Conservation (phyloP, 257 asterid genomes). For the Thymus quinquecostatus region DNA sequence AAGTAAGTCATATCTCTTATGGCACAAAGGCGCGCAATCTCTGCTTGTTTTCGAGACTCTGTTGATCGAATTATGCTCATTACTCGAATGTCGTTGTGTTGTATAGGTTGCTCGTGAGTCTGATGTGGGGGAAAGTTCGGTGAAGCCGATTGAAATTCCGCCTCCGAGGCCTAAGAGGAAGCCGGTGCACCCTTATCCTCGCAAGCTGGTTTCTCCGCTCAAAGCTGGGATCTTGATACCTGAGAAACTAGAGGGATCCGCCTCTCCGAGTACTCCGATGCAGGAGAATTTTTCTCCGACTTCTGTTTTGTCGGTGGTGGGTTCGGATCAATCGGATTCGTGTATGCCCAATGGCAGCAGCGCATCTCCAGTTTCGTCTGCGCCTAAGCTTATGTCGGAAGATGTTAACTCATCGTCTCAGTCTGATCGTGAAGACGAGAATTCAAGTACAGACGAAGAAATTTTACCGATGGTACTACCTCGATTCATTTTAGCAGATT, state of each 20-base stretch:
- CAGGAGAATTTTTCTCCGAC: slow-evolving; percentile 75
- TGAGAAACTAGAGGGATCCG: slow-evolving; percentile 39
- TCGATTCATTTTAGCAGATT: slow-evolving; percentile 10
- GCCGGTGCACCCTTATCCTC: slow-evolving; percentile 96
- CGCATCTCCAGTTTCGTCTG: slow-evolving; percentile 54
- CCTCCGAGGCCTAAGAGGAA: slow-evolving; percentile 98
- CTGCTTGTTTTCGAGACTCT: background rate
- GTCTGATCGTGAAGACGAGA: slow-evolving; percentile 43
- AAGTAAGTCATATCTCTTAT: slow-evolving; percentile 55
- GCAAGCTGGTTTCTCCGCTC: slow-evolving; percentile 54
- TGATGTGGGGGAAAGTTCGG: slow-evolving; percentile 47
- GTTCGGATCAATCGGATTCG: slow-evolving; percentile 64
- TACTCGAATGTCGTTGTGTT: slow-evolving; percentile 5
- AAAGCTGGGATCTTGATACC: slow-evolving; percentile 41
- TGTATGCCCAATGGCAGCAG: slow-evolving; percentile 44
- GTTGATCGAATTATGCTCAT: slow-evolving; percentile 10
- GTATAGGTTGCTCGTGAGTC: slow-evolving; percentile 79
- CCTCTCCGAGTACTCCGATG: slow-evolving; percentile 37
- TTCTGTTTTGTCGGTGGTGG: slow-evolving; percentile 63
- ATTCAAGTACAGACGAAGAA: slow-evolving; percentile 49
- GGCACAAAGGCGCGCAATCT: slow-evolving; percentile 53
- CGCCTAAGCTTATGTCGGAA: slow-evolving; percentile 40
- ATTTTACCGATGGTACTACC: slow-evolving; percentile 47
- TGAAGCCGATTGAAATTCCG: slow-evolving; percentile 78
- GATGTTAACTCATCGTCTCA: slow-evolving; percentile 36